Evolutionary conservation across 176 grass and related monocot species (phyloP).

Genomic region (Carex myosuroides): DNA sequence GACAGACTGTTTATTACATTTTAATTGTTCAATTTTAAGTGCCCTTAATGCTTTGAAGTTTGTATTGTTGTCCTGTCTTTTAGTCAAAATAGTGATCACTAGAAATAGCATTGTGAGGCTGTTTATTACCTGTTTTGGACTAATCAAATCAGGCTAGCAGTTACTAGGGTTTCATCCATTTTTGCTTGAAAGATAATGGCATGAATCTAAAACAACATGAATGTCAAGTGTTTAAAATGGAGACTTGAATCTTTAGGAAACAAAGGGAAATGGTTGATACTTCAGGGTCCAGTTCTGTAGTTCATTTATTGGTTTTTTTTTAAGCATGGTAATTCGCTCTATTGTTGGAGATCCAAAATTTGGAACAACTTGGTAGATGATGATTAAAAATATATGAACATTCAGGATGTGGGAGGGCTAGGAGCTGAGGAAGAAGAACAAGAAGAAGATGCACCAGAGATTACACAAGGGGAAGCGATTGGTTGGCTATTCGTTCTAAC

Average conservation of each 20-base stretch:
- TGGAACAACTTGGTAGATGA: not conserved
- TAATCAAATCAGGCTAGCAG: not conserved
- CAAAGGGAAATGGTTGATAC: not conserved
- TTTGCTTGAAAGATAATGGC: conserved; percentile 1
- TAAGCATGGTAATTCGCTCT: not conserved
- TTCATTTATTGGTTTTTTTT: not conserved
- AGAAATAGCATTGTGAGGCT: not conserved
- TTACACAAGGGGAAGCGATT: conserved; percentile 74
- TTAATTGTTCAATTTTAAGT: not conserved
- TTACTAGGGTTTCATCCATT: not conserved
- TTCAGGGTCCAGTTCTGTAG: not conserved
- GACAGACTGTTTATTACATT: not conserved
- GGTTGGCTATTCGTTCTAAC: conserved; percentile 81
- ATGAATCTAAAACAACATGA: not conserved
- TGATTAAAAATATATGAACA: not conserved
- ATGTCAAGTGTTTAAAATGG: not conserved
- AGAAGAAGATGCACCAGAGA: conserved; percentile 55
- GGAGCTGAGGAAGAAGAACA: conserved; percentile 34
- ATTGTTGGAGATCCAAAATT: not conserved
- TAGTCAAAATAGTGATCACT: not conserved
- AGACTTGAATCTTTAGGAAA: not conserved
- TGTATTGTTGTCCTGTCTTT: not conserved
- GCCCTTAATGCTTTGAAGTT: not conserved
- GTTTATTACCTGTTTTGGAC: not conserved
- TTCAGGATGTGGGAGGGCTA: conserved; percentile 35